These are phyloP conservation scores for Striga hermonthica DNA, from an alignment of 305 asterid species.

Conservation along the genomic window DNA sequence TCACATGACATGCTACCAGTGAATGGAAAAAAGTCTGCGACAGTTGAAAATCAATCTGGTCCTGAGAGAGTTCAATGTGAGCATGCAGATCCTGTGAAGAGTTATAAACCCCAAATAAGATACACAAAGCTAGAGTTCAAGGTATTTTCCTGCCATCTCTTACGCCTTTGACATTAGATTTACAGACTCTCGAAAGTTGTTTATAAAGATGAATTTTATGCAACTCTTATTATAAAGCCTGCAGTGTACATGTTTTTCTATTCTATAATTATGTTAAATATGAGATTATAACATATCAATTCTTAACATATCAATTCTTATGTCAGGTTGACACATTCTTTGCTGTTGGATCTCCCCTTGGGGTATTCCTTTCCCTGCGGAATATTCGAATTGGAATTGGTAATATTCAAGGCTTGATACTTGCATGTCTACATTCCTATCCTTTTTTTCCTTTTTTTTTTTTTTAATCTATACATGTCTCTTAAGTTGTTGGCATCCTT, in stretches of 20 bases:
- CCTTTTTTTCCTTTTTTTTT: slow-evolving; percentile 23
- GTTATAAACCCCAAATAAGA: slow-evolving; percentile 73
- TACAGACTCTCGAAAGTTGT: slow-evolving; percentile 10
- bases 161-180: slow-evolving; percentile 24
- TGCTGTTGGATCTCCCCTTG: slow-evolving; percentile 97
- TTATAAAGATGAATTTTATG: slow-evolving; percentile 3
- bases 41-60: slow-evolving; percentile 36
- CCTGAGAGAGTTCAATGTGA: slow-evolving; percentile 38
- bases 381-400: slow-evolving; percentile 91
- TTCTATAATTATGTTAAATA: slow-evolving; percentile 7
- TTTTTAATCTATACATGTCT: slow-evolving; percentile 12
- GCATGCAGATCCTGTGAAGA: slow-evolving; percentile 47
- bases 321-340: slow-evolving; percentile 93
- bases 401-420: slow-evolving; percentile 37
- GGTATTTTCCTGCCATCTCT: slow-evolving; percentile 43
- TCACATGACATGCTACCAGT: slow-evolving; percentile 39
- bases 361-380: slow-evolving; percentile 95
- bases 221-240: slow-evolving; percentile 3
- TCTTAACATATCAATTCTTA: slow-evolving; percentile 27
- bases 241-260: slow-evolving; percentile 2
- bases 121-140: slow-evolving; percentile 84
- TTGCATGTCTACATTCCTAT: slow-evolving; percentile 23
- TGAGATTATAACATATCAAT: slow-evolving; percentile 21
- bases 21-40: slow-evolving; percentile 35
- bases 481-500: slow-evolving; percentile 25